Percentiles rank a stretch among this genome's conserved stretches.
These are phyloP conservation scores for Ustilago hordei DNA, from an alignment of 1,284 basidiomycete species.

Conservation along the genomic window DNA sequence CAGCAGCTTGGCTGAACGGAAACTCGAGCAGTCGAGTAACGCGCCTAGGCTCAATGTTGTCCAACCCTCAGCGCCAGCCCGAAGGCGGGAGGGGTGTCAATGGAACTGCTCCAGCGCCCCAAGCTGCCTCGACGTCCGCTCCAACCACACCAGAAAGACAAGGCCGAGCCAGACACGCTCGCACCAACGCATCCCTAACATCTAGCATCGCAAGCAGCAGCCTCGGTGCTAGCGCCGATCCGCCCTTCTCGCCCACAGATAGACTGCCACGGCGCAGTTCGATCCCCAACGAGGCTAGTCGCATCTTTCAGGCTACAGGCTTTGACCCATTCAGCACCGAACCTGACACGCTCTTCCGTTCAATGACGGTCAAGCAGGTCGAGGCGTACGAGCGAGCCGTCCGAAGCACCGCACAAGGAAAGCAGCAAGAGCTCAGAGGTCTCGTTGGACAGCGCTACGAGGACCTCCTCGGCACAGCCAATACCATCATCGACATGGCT, in stretches of 20 bases:
- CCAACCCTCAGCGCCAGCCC: conserved; percentile 5
- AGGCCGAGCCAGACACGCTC: conserved; percentile 36
- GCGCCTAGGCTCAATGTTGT: conserved; percentile 17
- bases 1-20: not conserved
- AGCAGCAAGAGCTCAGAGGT: conserved; percentile 48
- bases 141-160: conserved; percentile 18
- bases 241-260: conserved; percentile 1
- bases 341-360: conserved; percentile 50
- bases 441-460: conserved; percentile 61
- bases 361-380: conserved; percentile 46
- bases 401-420: conserved; percentile 31
- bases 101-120: not conserved
- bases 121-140: not conserved
- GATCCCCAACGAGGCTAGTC: conserved; percentile 26
- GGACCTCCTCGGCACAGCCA: conserved; percentile 60
- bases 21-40: not conserved
- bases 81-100: conserved; percentile 4
- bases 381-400: conserved; percentile 43
- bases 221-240: conserved; percentile 11
- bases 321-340: conserved; percentile 48
- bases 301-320: conserved; percentile 43
- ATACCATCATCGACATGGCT: conserved; percentile 61
- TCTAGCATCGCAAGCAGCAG: conserved; percentile 27
- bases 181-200: conserved; percentile 49
- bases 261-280: conserved; percentile 16